phyloP scores from a whole-genome alignment of 2,329 filamentous ascomycete species.

The Pseudogymnoascus sp. region DNA sequence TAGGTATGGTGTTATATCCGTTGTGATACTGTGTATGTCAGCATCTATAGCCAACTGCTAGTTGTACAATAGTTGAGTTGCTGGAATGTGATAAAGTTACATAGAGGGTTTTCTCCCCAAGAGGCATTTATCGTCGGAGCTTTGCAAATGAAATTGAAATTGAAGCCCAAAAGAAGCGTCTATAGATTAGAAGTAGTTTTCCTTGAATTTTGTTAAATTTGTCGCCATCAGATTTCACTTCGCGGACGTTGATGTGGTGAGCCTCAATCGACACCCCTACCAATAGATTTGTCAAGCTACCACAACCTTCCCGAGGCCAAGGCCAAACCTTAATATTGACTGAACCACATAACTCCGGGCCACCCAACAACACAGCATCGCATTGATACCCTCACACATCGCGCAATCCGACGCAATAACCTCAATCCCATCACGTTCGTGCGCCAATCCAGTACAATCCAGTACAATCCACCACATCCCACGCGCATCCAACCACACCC shows the following conservation, averaged over 20 bases:
- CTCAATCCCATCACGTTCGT: neutral
- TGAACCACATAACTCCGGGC: conserved; percentile 2
- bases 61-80: neutral
- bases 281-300: neutral
- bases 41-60: neutral
- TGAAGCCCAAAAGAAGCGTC: neutral
- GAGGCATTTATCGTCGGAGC: neutral
- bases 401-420: neutral
- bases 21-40: neutral
- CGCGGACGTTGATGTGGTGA: neutral
- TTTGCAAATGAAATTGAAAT: neutral
- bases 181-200: neutral
- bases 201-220: neutral
- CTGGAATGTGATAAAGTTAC: neutral
- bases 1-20: neutral
- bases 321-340: conserved; percentile 3
- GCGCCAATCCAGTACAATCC: neutral
- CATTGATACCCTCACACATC: neutral
- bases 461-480: neutral
- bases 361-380: neutral
- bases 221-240: neutral
- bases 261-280: neutral
- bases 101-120: no score
- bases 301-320: neutral
- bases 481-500: neutral